Evolutionary conservation across 768 basidiomycete species (phyloP).

Genomic region (Piloderma croceum): DNA sequence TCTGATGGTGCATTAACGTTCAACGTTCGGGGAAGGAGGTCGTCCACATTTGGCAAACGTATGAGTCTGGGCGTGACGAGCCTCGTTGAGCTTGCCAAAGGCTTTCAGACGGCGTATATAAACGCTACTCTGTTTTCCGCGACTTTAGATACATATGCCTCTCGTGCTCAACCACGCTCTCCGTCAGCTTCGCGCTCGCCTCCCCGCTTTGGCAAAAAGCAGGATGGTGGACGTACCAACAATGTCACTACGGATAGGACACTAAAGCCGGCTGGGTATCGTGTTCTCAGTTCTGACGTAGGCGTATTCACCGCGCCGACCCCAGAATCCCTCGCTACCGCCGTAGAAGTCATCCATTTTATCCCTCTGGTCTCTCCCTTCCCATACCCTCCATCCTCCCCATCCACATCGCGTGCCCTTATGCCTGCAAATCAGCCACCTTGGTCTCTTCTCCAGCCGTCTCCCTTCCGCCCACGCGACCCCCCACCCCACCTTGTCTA

Average conservation of each 20-base stretch:
- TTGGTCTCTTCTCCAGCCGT: constrained; percentile 39
- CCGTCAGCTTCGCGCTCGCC: no score
- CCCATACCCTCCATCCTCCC: constrained; percentile 24
- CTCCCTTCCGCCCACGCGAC: constrained; percentile 21
- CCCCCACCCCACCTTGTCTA: constrained; percentile 28
- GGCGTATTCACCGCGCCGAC: constrained; percentile 31
- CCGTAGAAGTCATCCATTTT: constrained; percentile 30
- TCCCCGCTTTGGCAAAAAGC: no score
- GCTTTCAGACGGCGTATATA: constrained; percentile 55
- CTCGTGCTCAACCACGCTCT: no score
- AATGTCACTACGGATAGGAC: constrained; percentile 6
- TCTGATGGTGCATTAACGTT: constrained; percentile 22
- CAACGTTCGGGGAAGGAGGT: no score
- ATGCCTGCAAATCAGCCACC: constrained; percentile 35
- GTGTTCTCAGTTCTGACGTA: constrained; percentile 39
- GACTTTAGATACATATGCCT: constrained; percentile 25
- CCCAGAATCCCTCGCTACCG: constrained; percentile 6
- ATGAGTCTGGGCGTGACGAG: constrained; percentile 29
- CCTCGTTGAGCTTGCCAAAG: constrained; percentile 48
- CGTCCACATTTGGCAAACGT: no score
- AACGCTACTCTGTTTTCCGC: constrained; percentile 46
- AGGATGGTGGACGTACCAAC: no score
- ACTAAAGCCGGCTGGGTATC: constrained; percentile 36
- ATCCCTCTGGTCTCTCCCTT: constrained; percentile 35
- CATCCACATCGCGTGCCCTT: constrained; percentile 27